Conservation (phyloP, 2,329 filamentous ascomycete genomes). For the Fusarium annulatum region DNA sequence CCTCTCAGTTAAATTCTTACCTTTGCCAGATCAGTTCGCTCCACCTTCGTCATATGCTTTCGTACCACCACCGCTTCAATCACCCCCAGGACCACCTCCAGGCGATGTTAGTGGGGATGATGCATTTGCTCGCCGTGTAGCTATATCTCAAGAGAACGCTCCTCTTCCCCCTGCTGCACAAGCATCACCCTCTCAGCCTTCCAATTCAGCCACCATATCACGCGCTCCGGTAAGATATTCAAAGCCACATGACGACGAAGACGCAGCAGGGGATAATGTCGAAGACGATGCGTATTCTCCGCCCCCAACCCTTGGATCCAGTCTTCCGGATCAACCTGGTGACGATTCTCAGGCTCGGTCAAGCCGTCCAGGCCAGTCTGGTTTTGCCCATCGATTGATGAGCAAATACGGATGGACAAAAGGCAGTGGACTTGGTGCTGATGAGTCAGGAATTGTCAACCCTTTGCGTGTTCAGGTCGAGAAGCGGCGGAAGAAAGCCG, state of each 20-base stretch:
- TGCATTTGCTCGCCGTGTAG: constrained; percentile 72
- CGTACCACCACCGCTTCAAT: constrained; percentile 65
- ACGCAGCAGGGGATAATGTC: constrained; percentile 54
- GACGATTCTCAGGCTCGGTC: constrained; percentile 61
- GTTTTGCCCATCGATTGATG: constrained; percentile 90
- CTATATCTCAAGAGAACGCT: constrained; percentile 60
- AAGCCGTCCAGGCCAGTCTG: constrained; percentile 79
- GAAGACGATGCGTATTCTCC: constrained; percentile 56
- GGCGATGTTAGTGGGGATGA: constrained; percentile 76
- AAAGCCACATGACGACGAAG: constrained; percentile 39
- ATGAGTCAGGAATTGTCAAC: constrained; percentile 83
- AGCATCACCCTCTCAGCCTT: constrained; percentile 53
- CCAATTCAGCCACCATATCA: constrained; percentile 72
- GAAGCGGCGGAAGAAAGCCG: constrained; percentile 82
- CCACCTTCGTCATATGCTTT: constrained; percentile 68
- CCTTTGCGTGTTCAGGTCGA: constrained; percentile 87
- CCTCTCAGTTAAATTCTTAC: constrained; percentile 33
- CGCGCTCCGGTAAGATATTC: constrained; percentile 81
- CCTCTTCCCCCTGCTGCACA: constrained; percentile 47
- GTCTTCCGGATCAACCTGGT: constrained; percentile 49
- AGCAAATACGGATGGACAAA: constrained; percentile 94
- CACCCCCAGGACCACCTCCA: constrained; percentile 58
- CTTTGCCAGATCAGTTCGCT: constrained; percentile 65
- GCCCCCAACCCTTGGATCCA: constrained; percentile 62
- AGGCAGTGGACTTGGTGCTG: constrained; percentile 86